Evolutionary conservation across 345 rosid genomes (phyloP).

Genomic region (Hibiscus mutabilis): DNA sequence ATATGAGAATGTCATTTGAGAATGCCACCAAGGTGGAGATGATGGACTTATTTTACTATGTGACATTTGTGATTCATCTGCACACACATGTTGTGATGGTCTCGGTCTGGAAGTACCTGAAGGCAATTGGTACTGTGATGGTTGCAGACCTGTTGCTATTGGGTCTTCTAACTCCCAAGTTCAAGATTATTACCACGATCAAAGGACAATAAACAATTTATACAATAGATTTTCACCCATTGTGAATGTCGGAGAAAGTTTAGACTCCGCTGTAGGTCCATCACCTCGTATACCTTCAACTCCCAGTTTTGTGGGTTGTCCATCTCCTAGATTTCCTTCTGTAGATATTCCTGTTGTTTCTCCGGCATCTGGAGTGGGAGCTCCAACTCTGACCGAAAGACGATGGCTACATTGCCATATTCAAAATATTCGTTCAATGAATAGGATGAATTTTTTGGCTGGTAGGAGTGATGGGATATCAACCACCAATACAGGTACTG

Average conservation of each 20-base stretch:
- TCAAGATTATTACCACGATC: constrained; percentile 44
- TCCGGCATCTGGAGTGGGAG: neutral
- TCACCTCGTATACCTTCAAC: neutral
- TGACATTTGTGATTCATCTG: constrained; percentile 96
- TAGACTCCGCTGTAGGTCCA: neutral
- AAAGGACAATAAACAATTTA: constrained; percentile 40
- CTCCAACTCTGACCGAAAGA: neutral
- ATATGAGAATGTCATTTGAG: constrained; percentile 89
- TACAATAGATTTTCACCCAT: neutral
- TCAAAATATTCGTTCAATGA: neutral
- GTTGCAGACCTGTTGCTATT: constrained; percentile 73
- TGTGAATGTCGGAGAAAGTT: neutral
- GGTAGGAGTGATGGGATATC: constrained; percentile 39
- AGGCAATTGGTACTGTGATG: constrained; percentile 99
- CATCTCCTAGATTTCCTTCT: neutral
- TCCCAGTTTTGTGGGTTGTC: neutral
- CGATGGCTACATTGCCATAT: neutral
- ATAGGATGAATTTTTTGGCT: neutral
- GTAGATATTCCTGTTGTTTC: neutral
- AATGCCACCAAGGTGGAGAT: constrained; percentile 93
- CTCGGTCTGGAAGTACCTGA: constrained; percentile 92
- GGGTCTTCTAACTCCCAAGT: constrained; percentile 66
- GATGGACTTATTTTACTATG: constrained; percentile 97
- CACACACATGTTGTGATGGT: constrained; percentile 97
- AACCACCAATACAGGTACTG: constrained; percentile 33